phyloP scores from a whole-genome alignment of 139 green algal genomes.

The Chlamydomonas asymmetrica region DNA sequence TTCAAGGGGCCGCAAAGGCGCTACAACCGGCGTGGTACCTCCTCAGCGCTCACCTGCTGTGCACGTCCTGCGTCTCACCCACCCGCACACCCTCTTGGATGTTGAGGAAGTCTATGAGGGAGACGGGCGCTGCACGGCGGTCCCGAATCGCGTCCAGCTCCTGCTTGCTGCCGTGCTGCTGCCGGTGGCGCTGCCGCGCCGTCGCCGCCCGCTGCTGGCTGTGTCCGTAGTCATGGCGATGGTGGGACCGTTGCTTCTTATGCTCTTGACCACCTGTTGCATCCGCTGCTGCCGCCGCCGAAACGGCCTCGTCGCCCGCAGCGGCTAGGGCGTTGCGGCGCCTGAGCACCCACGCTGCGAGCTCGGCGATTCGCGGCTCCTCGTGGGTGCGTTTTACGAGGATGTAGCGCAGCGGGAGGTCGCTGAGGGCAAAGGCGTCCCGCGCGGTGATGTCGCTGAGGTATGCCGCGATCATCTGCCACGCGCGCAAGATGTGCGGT shows the following conservation, averaged over 20 bases:
- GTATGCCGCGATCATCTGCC: conserved; percentile 22
- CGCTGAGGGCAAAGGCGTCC: conserved; percentile 29
- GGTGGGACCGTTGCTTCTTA: too few relatives aligned
- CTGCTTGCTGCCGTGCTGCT: conserved; percentile 7
- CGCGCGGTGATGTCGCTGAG: conserved; percentile 10
- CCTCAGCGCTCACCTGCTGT: too few relatives aligned
- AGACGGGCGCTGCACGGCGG: too few relatives aligned
- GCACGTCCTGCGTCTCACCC: conserved; percentile 29
- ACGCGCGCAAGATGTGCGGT: conserved; percentile 12
- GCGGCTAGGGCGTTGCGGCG: conserved; percentile 1
- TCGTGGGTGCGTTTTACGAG: background rate
- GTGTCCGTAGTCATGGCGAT: background rate
- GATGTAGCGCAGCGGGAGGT: conserved; percentile 17
- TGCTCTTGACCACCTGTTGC: too few relatives aligned
- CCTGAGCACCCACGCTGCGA: background rate
- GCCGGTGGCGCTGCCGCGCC: background rate
- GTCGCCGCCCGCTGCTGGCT: background rate
- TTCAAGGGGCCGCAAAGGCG: too few relatives aligned
- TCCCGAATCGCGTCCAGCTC: too few relatives aligned
- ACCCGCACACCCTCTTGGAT: conserved; percentile 36
- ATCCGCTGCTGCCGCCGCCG: background rate
- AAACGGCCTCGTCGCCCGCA: background rate
- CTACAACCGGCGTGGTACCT: too few relatives aligned
- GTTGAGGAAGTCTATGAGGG: conserved; percentile 23
- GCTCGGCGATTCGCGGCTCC: background rate